A percentile compares a stretch with the other conserved stretches of the same genome.
Evolutionary conservation across 768 basidiomycete genomes (phyloP).

Genomic region (Tulasnella sp.): DNA sequence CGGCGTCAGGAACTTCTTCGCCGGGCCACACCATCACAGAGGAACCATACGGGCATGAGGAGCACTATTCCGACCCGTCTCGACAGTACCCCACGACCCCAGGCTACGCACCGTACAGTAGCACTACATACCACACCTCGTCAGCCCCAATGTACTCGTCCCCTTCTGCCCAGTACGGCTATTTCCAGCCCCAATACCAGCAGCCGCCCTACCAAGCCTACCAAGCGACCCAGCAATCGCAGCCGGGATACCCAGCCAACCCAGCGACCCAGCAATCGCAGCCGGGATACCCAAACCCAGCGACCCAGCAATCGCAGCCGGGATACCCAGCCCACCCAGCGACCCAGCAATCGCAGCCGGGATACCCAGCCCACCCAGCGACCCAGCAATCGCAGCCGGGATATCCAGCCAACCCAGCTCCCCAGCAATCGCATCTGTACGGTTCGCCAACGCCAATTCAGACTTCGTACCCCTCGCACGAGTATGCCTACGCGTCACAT

Average conservation of each 20-base stretch:
- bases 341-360: neutral
- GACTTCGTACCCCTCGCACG: neutral
- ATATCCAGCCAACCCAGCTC: neutral
- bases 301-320: neutral
- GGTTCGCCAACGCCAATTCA: neutral
- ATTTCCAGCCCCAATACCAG: neutral
- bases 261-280: neutral
- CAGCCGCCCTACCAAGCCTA: neutral
- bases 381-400: neutral
- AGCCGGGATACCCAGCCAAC: neutral
- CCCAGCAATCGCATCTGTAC: neutral
- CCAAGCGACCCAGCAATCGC: neutral
- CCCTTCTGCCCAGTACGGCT: neutral
- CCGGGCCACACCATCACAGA: neutral
- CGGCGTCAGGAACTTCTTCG: neutral
- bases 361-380: neutral
- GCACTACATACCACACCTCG: neutral
- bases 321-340: neutral
- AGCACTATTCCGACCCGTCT: neutral
- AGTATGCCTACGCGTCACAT: slow-evolving; percentile 13
- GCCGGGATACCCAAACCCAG: too few relatives aligned
- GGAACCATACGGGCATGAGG: neutral
- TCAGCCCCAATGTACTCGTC: neutral
- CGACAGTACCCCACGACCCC: neutral
- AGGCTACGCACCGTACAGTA: neutral